Percentiles rank a stretch among this genome's conserved stretches.
phyloP scores from a whole-genome alignment of 495 filamentous ascomycete genomes.

The Penicillium chermesinum region DNA sequence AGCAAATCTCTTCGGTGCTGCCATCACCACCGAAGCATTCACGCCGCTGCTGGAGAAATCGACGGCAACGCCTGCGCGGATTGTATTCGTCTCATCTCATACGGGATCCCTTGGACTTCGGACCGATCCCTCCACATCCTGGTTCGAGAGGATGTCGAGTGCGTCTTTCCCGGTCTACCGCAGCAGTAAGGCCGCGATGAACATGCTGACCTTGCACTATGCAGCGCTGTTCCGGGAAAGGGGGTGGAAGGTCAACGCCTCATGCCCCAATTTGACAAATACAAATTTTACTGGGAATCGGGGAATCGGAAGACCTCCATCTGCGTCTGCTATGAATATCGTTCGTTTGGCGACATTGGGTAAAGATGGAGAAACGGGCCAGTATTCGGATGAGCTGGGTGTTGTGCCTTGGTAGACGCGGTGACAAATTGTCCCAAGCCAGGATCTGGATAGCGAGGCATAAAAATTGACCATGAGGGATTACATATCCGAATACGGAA shows the following conservation, averaged over 20 bases:
- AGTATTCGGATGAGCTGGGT: conserved; percentile 19
- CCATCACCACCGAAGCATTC: conserved; percentile 37
- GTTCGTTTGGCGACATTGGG: conserved; percentile 21
- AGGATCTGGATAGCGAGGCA: not conserved
- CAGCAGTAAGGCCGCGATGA: conserved; percentile 36
- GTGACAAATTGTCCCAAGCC: not conserved
- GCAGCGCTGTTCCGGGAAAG: conserved; percentile 15
- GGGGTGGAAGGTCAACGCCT: conserved; percentile 26
- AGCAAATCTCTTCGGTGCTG: conserved; percentile 37
- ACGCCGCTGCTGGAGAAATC: conserved; percentile 41
- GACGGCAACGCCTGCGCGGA: conserved; percentile 21
- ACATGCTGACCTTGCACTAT: conserved; percentile 33
- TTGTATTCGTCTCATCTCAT: conserved; percentile 38
- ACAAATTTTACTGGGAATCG: conserved; percentile 17
- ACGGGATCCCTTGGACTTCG: conserved; percentile 28
- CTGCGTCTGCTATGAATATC: conserved; percentile 23
- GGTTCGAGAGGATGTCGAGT: conserved; percentile 8
- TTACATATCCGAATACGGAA: not conserved
- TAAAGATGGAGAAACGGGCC: conserved; percentile 20
- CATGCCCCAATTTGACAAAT: conserved; percentile 21
- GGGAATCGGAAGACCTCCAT: conserved; percentile 12
- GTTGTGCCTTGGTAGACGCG: conserved; percentile 18
- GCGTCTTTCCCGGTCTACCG: conserved; percentile 20
- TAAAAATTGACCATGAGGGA: not conserved
- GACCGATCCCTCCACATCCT: conserved; percentile 3